Evolutionary conservation across 208 protist genomes (phyloP).

Genomic region (Acanthamoeba healyi): DNA sequence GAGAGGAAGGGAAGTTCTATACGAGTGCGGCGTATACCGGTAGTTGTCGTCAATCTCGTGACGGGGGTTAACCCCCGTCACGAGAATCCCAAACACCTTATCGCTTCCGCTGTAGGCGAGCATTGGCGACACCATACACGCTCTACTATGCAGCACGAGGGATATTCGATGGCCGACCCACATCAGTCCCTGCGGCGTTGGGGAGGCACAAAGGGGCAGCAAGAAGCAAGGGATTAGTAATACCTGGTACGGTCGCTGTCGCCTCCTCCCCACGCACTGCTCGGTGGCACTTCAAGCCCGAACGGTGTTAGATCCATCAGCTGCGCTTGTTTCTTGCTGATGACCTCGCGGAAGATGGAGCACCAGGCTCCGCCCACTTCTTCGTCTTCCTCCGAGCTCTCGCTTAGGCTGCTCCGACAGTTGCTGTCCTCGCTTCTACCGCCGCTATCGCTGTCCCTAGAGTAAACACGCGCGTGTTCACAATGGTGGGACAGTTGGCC

Average conservation of each 20-base stretch:
- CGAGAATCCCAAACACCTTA: background rate
- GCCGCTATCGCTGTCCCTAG: background rate
- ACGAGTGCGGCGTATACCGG: background rate
- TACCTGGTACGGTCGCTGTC: background rate
- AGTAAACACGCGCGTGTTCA: no score
- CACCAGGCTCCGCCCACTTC: conserved; percentile 1
- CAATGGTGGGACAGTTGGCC: no score
- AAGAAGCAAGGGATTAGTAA: background rate
- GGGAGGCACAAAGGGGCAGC: no score
- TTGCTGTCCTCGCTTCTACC: conserved; percentile 21
- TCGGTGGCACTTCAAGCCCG: background rate
- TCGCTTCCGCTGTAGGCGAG: background rate
- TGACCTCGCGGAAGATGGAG: background rate
- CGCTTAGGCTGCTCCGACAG: background rate
- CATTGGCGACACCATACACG: conserved; percentile 45
- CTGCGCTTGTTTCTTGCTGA: background rate
- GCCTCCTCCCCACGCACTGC: background rate
- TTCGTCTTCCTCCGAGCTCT: background rate
- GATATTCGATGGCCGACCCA: background rate
- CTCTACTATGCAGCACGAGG: background rate
- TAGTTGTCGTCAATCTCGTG: conserved; percentile 47
- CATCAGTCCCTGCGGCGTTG: no score
- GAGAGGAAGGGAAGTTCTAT: no score
- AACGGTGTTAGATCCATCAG: background rate
- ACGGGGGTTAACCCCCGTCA: conserved; percentile 35